Percentiles rank a stretch among this genome's conserved stretches.
phyloP scores from a whole-genome alignment of 257 asterid species.

The Solanum medicagineum region DNA sequence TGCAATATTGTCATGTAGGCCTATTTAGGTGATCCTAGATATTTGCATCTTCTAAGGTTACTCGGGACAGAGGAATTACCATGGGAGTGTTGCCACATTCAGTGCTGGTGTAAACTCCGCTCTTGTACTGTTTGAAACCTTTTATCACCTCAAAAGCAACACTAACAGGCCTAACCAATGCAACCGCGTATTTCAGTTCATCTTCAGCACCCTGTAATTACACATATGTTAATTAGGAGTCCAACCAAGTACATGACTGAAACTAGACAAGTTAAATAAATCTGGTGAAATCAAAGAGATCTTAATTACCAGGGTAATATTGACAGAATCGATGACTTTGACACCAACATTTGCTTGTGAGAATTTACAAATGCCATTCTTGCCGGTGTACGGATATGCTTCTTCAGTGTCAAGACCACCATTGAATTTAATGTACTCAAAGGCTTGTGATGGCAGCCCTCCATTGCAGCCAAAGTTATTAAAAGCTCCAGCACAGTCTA shows the following conservation, averaged over 20 bases:
- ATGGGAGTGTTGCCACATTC: constrained; percentile 53
- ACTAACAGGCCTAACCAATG: constrained; percentile 68
- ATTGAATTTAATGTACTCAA: constrained; percentile 78
- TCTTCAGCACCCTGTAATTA: constrained; percentile 71
- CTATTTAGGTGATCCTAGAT: neutral
- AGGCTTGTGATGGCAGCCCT: constrained; percentile 96
- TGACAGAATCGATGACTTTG: constrained; percentile 62
- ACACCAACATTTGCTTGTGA: constrained; percentile 57
- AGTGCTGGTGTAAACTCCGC: constrained; percentile 65
- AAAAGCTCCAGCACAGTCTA: constrained; percentile 91
- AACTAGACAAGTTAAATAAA: neutral
- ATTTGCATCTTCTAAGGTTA: neutral
- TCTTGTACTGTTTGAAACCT: constrained; percentile 40
- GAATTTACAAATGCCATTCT: constrained; percentile 59
- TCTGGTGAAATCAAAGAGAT: neutral
- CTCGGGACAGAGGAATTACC: constrained; percentile 27
- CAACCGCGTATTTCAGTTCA: constrained; percentile 82
- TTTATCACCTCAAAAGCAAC: constrained; percentile 72
- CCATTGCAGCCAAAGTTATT: constrained; percentile 93
- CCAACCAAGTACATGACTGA: neutral
- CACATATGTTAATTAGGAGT: neutral
- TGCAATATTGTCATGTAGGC: neutral
- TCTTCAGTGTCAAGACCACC: constrained; percentile 89
- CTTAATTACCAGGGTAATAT: constrained; percentile 67
- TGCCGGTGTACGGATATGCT: constrained; percentile 76